Evolutionary conservation across 164 flowering plant genomes (phyloP).

Genomic region (Kalanchoe fedtschenkoi): DNA sequence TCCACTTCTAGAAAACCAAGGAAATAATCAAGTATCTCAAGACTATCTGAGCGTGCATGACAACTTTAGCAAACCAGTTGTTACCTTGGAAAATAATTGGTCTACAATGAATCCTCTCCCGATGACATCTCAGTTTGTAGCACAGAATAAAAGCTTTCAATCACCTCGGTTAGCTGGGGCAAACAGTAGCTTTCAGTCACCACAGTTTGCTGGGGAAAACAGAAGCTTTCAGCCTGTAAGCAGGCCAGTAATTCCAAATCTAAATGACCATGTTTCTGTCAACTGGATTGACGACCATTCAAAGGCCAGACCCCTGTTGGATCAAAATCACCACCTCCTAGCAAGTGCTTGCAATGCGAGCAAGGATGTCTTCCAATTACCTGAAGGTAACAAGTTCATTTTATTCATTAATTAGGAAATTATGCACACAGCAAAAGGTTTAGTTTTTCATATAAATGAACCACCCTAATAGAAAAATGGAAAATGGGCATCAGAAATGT

Average conservation of each 20-base stretch:
- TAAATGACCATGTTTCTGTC: neutral
- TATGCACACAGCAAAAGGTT: no score
- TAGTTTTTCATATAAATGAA: no score
- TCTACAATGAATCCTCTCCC: neutral
- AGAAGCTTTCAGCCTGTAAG: neutral
- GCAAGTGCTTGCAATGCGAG: neutral
- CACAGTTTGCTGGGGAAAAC: neutral
- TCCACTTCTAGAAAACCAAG: neutral
- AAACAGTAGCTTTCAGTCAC: neutral
- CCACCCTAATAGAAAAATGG: no score
- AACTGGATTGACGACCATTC: neutral
- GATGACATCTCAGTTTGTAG: neutral
- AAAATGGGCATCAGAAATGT: no score
- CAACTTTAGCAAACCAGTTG: neutral
- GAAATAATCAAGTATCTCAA: neutral
- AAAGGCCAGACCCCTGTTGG: neutral
- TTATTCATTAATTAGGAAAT: neutral
- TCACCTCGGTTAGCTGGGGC: neutral
- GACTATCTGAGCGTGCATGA: neutral
- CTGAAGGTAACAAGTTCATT: neutral
- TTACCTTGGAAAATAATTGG: neutral
- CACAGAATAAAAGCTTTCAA: neutral
- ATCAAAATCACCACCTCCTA: neutral
- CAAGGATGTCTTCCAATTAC: neutral
- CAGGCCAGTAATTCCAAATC: constrained; percentile 2